Evolutionary conservation across 148 eudicot genomes (phyloP).

Genomic region (Nyssa sinensis): DNA sequence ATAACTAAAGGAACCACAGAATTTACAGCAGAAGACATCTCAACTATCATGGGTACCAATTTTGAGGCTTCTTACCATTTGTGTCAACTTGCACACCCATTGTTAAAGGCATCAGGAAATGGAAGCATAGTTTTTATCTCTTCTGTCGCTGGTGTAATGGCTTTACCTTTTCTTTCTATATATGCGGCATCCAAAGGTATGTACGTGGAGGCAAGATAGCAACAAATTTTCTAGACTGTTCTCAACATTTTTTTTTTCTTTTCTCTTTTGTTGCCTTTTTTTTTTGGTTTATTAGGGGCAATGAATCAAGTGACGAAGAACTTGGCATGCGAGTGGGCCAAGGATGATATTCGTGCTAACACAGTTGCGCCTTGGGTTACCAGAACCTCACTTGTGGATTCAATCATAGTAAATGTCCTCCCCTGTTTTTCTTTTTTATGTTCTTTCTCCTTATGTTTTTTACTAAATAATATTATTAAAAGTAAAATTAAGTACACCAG

Average conservation of each 20-base stretch:
- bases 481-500: no score
- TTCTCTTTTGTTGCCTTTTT: no score
- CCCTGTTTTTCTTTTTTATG: neutral
- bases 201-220: neutral
- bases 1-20: constrained; percentile 29
- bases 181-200: constrained; percentile 50
- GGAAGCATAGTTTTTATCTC: constrained; percentile 49
- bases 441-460: no score
- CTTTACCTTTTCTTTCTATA: constrained; percentile 26
- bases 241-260: neutral
- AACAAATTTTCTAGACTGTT: neutral
- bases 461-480: no score
- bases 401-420: neutral
- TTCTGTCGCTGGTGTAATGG: constrained; percentile 34
- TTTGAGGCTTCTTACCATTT: constrained; percentile 43
- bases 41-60: constrained; percentile 37
- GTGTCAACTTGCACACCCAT: constrained; percentile 42
- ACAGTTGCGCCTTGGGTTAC: constrained; percentile 36
- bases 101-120: constrained; percentile 34
- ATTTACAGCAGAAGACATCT: constrained; percentile 22
- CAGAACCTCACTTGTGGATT: constrained; percentile 19
- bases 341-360: constrained; percentile 35
- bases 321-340: constrained; percentile 51
- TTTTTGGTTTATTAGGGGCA: no score
- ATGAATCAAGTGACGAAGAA: constrained; percentile 39